A percentile compares a stretch with the other conserved stretches of the same genome.
Evolutionary conservation across 129 eudicot genomes (phyloP).

Genomic region (Erigeron canadensis): DNA sequence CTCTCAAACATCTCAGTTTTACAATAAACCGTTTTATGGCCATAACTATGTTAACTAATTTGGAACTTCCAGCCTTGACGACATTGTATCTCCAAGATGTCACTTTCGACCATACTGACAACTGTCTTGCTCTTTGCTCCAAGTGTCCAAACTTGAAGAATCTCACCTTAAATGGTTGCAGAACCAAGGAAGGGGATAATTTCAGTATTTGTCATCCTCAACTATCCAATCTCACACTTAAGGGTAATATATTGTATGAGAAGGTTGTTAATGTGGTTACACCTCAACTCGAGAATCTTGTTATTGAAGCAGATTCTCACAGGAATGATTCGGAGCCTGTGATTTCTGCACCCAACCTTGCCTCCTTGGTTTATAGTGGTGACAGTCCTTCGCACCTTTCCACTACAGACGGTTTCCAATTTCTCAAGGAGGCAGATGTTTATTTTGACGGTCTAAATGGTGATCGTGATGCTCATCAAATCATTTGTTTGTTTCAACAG

Average conservation of each 20-base stretch:
- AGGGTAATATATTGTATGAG: background rate
- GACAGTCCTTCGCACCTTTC: background rate
- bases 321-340: no score
- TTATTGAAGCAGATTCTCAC: no score
- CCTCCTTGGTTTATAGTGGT: background rate
- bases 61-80: background rate
- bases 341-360: conserved; percentile 15
- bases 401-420: background rate
- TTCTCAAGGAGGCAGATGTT: conserved; percentile 1
- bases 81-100: background rate
- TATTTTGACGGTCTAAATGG: no score
- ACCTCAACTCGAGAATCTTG: conserved; percentile 17
- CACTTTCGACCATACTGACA: no score
- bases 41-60: no score
- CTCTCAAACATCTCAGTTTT: background rate
- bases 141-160: conserved; percentile 18
- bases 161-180: conserved; percentile 18
- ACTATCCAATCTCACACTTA: background rate
- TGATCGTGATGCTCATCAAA: background rate
- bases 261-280: background rate
- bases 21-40: no score
- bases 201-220: background rate
- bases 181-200: background rate
- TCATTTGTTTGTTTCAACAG: background rate
- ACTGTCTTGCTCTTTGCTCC: conserved; percentile 13